Evolutionary conservation across 2,329 filamentous ascomycete genomes (phyloP).

Genomic region (Onygenales sp.): DNA sequence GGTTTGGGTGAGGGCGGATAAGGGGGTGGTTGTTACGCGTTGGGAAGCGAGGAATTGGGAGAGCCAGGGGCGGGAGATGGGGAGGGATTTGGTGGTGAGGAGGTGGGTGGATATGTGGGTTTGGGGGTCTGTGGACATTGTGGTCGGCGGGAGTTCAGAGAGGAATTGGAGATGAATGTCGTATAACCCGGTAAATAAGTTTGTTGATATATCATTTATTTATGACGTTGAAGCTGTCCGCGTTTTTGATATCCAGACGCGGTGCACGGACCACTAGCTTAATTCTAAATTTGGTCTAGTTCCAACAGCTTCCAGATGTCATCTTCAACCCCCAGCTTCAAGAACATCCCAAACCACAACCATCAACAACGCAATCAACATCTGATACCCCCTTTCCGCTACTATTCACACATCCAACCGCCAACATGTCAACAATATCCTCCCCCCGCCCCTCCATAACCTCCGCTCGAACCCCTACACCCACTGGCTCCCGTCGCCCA

Average conservation of each 20-base stretch:
- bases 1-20: constrained; percentile 66
- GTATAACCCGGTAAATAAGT: neutral
- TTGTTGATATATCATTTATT: neutral
- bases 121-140: constrained; percentile 8
- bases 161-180: neutral
- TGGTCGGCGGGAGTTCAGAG: neutral
- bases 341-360: too few relatives aligned
- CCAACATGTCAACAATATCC: constrained; percentile 48
- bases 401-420: neutral
- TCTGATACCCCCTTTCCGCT: neutral
- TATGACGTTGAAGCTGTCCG: neutral
- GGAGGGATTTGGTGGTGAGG: constrained; percentile 45
- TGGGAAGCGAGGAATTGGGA: constrained; percentile 49
- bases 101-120: constrained; percentile 41
- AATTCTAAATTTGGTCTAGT: neutral
- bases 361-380: neutral
- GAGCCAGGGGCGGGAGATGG: constrained; percentile 54
- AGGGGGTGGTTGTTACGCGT: constrained; percentile 45
- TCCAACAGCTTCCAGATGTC: neutral
- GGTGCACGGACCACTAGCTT: constrained; percentile 3
- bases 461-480: constrained; percentile 50
- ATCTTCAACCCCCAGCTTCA: neutral
- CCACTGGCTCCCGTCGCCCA: constrained; percentile 65
- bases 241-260: neutral
- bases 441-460: constrained; percentile 51